Conservation (phyloP, 2,329 filamentous ascomycete species). For the Trichoderma sp. region DNA sequence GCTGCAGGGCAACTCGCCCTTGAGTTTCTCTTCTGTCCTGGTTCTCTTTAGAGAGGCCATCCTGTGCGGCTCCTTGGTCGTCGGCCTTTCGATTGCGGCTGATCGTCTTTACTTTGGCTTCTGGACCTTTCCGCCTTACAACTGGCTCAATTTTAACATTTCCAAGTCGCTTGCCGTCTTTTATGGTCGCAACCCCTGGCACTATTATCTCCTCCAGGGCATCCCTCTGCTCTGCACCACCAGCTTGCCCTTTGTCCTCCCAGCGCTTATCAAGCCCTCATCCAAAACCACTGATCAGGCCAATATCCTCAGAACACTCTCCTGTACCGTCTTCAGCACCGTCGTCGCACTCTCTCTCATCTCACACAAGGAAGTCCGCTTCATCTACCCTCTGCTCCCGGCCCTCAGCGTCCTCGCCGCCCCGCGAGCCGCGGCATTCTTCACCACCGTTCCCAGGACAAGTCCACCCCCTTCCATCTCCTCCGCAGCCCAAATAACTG, state of each 20-base stretch:
- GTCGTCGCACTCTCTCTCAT: conserved; percentile 70
- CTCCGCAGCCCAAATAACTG: background rate
- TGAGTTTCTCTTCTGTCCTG: conserved; percentile 46
- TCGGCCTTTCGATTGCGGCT: conserved; percentile 64
- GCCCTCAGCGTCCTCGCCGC: conserved; percentile 81
- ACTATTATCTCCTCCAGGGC: conserved; percentile 92
- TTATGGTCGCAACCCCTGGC: conserved; percentile 86
- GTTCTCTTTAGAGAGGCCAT: conserved; percentile 63
- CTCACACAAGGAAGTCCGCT: conserved; percentile 95
- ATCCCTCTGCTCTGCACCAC: conserved; percentile 85
- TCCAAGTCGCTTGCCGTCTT: conserved; percentile 85
- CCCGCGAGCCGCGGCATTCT: conserved; percentile 65
- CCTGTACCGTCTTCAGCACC: conserved; percentile 60
- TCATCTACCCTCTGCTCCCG: conserved; percentile 90
- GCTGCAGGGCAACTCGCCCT: conserved; percentile 41
- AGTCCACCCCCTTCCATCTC: conserved; percentile 26
- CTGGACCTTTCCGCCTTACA: conserved; percentile 87
- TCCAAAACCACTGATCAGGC: conserved; percentile 37
- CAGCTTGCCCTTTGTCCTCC: conserved; percentile 72
- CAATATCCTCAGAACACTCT: conserved; percentile 46
- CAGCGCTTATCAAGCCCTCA: conserved; percentile 60
- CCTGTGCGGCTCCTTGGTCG: conserved; percentile 62
- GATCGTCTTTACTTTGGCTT: conserved; percentile 80
- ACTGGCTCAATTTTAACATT: conserved; percentile 90
- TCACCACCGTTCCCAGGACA: conserved; percentile 44